A percentile compares a stretch with the other conserved stretches of the same genome.
Conservation (phyloP, 2,329 filamentous ascomycete species). For the Aspergillus floridensis region DNA sequence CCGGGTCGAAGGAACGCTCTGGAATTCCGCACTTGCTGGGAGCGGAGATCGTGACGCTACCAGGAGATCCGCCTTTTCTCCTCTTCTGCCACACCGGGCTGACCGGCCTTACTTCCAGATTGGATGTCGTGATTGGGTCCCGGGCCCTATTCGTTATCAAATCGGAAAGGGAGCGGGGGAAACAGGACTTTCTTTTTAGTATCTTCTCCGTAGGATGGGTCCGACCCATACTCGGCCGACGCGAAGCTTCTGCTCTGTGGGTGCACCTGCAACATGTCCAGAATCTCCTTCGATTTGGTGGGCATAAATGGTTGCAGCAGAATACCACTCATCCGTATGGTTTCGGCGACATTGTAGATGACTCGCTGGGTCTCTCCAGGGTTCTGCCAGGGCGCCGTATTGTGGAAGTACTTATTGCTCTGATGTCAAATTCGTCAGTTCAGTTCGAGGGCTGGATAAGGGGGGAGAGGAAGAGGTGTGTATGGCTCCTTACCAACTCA, state of each 20-base stretch:
- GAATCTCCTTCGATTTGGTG: slow-evolving; percentile 65
- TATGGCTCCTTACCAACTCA: slow-evolving; percentile 50
- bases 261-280: slow-evolving; percentile 74
- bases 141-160: slow-evolving; percentile 29
- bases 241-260: slow-evolving; percentile 59
- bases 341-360: slow-evolving; percentile 71
- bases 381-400: slow-evolving; percentile 65
- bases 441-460: background rate
- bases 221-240: slow-evolving; percentile 61
- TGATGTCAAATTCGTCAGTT: slow-evolving; percentile 27
- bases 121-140: slow-evolving; percentile 11
- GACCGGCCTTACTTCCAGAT: background rate
- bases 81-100: slow-evolving; percentile 9
- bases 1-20: background rate
- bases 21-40: background rate
- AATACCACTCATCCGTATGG: slow-evolving; percentile 75
- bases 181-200: slow-evolving; percentile 52
- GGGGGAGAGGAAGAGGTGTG: background rate
- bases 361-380: slow-evolving; percentile 53
- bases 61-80: background rate
- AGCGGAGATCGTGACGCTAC: slow-evolving; percentile 19
- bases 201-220: slow-evolving; percentile 66
- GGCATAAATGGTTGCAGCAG: slow-evolving; percentile 91
- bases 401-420: slow-evolving; percentile 67
- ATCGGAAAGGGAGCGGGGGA: slow-evolving; percentile 43